Conservation (phyloP, 345 rosid genomes). For the Lenwebbia sp. region DNA sequence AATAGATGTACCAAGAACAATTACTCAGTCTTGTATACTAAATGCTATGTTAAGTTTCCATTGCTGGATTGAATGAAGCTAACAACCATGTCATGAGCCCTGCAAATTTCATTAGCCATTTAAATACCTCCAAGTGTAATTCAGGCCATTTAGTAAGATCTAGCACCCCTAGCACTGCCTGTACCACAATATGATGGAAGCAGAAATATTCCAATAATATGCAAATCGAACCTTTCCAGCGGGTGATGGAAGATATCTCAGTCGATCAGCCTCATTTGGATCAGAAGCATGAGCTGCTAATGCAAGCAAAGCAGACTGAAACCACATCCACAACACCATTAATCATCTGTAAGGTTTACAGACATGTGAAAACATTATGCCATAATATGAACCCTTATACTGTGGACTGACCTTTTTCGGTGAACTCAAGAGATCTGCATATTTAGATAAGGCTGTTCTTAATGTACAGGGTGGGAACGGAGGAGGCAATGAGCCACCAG, state of each 20-base stretch:
- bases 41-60: neutral
- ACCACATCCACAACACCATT: neutral
- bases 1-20: neutral
- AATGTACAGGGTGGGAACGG: conserved; percentile 78
- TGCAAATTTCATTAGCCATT: neutral
- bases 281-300: conserved; percentile 92
- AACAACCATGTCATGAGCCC: neutral
- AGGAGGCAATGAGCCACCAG: conserved; percentile 77
- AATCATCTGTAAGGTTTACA: neutral
- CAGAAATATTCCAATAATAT: neutral
- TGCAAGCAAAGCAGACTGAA: conserved; percentile 81
- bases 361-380: neutral
- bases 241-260: conserved; percentile 79
- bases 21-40: neutral
- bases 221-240: conserved; percentile 66
- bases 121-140: neutral
- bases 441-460: conserved; percentile 65
- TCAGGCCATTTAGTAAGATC: neutral
- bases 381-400: neutral
- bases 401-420: conserved; percentile 72
- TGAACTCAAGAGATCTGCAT: conserved; percentile 82
- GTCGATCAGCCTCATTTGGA: conserved; percentile 78
- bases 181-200: neutral
- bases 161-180: neutral
- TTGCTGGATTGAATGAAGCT: neutral